Evolutionary conservation across 1,284 basidiomycete species (phyloP).

Genomic region (Boletus mariae): DNA sequence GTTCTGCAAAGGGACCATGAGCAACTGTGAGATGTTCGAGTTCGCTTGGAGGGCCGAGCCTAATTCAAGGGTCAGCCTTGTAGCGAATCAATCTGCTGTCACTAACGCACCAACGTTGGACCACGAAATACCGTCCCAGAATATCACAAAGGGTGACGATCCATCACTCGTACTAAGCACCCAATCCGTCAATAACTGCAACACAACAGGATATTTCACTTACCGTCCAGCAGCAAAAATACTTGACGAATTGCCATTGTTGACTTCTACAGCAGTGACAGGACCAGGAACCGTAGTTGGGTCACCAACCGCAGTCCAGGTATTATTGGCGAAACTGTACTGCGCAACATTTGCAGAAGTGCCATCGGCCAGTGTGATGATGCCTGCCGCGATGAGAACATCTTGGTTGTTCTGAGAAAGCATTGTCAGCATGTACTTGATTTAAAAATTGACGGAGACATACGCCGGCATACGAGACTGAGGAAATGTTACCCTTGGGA

Average conservation of each 20-base stretch:
- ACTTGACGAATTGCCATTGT: slow-evolving; percentile 76
- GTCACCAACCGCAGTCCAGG: slow-evolving; percentile 75
- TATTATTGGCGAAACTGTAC: slow-evolving; percentile 65
- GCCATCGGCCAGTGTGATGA: slow-evolving; percentile 61
- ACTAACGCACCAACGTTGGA: slow-evolving; percentile 50
- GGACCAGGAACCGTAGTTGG: slow-evolving; percentile 76
- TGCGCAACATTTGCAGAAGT: slow-evolving; percentile 65
- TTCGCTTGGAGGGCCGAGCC: slow-evolving; percentile 51
- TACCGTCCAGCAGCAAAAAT: slow-evolving; percentile 88
- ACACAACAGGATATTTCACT: slow-evolving; percentile 23
- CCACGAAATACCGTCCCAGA: slow-evolving; percentile 83
- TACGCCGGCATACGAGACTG: slow-evolving; percentile 80
- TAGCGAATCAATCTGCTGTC: neutral
- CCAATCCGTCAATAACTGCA: neutral
- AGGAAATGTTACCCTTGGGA: slow-evolving; percentile 77
- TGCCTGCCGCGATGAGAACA: slow-evolving; percentile 69
- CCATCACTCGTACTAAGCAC: slow-evolving; percentile 50
- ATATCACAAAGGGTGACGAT: slow-evolving; percentile 67
- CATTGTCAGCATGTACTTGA: slow-evolving; percentile 1
- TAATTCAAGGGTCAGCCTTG: slow-evolving; percentile 24
- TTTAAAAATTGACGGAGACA: slow-evolving; percentile 29
- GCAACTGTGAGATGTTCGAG: slow-evolving; percentile 75
- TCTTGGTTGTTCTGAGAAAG: slow-evolving; percentile 56
- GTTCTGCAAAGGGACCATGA: slow-evolving; percentile 85
- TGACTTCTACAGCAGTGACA: slow-evolving; percentile 84